Evolutionary conservation across 768 basidiomycete genomes (phyloP).

Genomic region (Austroboletus eburneus): DNA sequence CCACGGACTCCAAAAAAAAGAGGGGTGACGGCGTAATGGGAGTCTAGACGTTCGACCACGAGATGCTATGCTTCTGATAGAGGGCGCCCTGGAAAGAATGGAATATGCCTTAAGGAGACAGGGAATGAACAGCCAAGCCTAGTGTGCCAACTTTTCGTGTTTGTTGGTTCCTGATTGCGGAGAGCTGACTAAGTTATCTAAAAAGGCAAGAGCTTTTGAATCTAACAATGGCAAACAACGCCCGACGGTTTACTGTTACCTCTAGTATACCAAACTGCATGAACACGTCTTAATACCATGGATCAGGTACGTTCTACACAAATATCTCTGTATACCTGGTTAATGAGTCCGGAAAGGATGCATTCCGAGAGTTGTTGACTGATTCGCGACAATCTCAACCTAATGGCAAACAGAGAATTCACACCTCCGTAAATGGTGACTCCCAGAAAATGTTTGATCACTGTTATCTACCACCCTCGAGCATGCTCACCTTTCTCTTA

Average conservation of each 20-base stretch:
- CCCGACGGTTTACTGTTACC: neutral
- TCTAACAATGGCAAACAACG: constrained; percentile 30
- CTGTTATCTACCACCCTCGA: neutral
- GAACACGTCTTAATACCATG: constrained; percentile 14
- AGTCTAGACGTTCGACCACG: constrained; percentile 12
- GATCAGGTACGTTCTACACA: constrained; percentile 21
- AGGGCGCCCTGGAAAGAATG: constrained; percentile 1
- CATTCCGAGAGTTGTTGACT: constrained; percentile 51
- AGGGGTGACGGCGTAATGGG: constrained; percentile 1
- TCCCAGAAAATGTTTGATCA: constrained; percentile 14
- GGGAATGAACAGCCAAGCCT: too few species aligned
- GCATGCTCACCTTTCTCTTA: constrained; percentile 13
- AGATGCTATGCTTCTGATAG: neutral
- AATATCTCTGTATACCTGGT: neutral
- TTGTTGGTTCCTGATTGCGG: neutral
- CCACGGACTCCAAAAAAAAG: constrained; percentile 1
- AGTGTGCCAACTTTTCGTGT: too few species aligned
- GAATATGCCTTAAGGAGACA: neutral
- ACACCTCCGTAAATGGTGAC: neutral
- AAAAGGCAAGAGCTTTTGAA: constrained; percentile 21
- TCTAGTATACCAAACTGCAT: neutral
- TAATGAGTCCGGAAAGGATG: constrained; percentile 40
- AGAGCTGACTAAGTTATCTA: constrained; percentile 5
- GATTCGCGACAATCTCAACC: constrained; percentile 28
- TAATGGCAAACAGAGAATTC: constrained; percentile 1